These are phyloP conservation scores for Hemisphaericaspora xylanilytica DNA, from an alignment of 1,139 yeast genomes.

Conservation along the genomic window DNA sequence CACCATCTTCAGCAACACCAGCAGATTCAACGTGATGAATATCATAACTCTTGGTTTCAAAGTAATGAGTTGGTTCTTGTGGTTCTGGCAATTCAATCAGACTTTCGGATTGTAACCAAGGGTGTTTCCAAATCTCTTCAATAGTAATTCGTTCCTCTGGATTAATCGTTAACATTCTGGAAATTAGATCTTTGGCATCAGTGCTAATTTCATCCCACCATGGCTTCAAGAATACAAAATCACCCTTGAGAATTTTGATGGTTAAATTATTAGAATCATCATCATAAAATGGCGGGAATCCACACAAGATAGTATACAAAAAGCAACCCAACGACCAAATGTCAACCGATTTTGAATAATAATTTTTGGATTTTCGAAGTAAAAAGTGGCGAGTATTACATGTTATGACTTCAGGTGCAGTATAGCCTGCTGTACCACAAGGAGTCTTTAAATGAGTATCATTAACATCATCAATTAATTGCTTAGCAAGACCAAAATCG, in stretches of 20 bases:
- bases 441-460: slow-evolving; percentile 54
- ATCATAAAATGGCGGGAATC: slow-evolving; percentile 95
- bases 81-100: slow-evolving; percentile 1
- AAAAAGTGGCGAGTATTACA: slow-evolving; percentile 27
- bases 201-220: slow-evolving; percentile 96
- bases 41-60: slow-evolving; percentile 11
- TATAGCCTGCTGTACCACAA: slow-evolving; percentile 63
- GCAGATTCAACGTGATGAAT: slow-evolving; percentile 13
- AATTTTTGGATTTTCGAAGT: slow-evolving; percentile 53
- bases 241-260: slow-evolving; percentile 78
- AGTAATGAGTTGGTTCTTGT: slow-evolving; percentile 10
- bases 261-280: slow-evolving; percentile 81
- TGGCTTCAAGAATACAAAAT: slow-evolving; percentile 78
- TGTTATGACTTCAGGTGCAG: slow-evolving; percentile 89
- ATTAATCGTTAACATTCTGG: slow-evolving; percentile 53
- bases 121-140: slow-evolving; percentile 57
- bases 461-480: slow-evolving; percentile 34
- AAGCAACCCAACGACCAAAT: slow-evolving; percentile 98
- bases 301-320: slow-evolving; percentile 82
- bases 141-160: slow-evolving; percentile 68
- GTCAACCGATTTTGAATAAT: slow-evolving; percentile 86
- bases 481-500: slow-evolving; percentile 90
- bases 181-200: slow-evolving; percentile 70
- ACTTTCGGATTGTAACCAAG: slow-evolving; percentile 27
- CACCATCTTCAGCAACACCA: not conserved